Evolutionary conservation across 148 eudicot genomes (phyloP).

Genomic region (Vaccinium darrowii): DNA sequence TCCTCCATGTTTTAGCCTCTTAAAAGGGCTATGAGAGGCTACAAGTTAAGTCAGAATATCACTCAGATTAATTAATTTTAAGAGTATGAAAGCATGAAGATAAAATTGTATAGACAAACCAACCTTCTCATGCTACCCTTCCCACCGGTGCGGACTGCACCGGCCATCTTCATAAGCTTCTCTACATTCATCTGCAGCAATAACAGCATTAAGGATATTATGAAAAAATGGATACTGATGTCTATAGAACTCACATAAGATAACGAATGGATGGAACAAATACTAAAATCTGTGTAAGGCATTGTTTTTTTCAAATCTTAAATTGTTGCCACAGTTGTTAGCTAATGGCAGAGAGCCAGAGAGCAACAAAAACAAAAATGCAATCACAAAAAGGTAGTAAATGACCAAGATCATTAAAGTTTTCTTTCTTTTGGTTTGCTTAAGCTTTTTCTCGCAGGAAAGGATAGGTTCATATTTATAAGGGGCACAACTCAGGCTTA

Average conservation of each 20-base stretch:
- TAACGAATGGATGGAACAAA: neutral
- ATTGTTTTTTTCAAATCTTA: neutral
- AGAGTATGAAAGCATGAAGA: neutral
- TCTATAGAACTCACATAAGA: neutral
- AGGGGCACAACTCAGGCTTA: neutral
- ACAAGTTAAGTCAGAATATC: neutral
- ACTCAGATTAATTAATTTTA: neutral
- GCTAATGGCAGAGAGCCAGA: neutral
- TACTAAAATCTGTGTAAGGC: neutral
- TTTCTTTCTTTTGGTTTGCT: neutral
- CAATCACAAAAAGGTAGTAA: neutral
- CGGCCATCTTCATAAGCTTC: slow-evolving; percentile 78
- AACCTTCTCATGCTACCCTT: slow-evolving; percentile 82
- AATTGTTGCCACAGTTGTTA: neutral
- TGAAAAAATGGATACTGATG: neutral
- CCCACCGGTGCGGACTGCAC: slow-evolving; percentile 79
- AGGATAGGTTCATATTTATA: neutral
- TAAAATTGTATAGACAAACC: neutral
- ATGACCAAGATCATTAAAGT: neutral
- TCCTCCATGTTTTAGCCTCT: neutral
- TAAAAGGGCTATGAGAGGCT: neutral
- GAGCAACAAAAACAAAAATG: neutral
- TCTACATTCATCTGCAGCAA: slow-evolving; percentile 65
- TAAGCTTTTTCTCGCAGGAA: neutral
- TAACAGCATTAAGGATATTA: neutral